Conservation (phyloP, 768 basidiomycete species). For the Naganishia kalamii region DNA sequence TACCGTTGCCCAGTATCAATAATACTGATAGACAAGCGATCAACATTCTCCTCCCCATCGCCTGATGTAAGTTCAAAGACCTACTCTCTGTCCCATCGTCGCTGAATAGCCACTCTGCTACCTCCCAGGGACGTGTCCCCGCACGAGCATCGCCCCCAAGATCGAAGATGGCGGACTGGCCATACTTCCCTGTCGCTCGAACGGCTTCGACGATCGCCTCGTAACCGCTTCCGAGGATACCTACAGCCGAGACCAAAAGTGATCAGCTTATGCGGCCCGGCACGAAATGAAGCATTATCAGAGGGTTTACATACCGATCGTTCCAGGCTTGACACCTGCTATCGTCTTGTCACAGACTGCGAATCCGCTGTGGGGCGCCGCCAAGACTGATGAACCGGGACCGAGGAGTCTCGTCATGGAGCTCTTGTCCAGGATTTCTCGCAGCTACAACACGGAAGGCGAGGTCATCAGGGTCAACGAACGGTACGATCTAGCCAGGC, state of each 20-base stretch:
- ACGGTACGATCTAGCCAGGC: background rate
- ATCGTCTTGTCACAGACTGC: conserved; percentile 3
- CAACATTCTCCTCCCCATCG: background rate
- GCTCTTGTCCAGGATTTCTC: background rate
- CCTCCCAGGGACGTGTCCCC: conserved; percentile 12
- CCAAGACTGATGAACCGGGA: conserved; percentile 7
- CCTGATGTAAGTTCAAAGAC: background rate
- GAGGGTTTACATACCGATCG: background rate
- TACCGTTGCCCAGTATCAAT: background rate
- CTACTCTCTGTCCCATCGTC: conserved; percentile 11
- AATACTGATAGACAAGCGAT: background rate
- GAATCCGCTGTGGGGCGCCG: conserved; percentile 6
- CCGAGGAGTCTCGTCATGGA: conserved; percentile 2
- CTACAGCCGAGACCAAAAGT: too few species aligned
- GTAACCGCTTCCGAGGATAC: conserved; percentile 2
- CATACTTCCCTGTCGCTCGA: background rate
- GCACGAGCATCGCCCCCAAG: background rate
- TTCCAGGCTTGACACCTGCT: background rate
- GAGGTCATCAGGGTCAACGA: background rate
- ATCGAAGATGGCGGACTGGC: background rate
- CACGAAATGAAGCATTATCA: background rate
- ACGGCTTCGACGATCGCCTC: background rate
- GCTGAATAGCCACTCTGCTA: conserved; percentile 2
- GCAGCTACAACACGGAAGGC: background rate
- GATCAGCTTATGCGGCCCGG: too few species aligned